phyloP scores from a whole-genome alignment of 345 rosid genomes.

The Heritiera fomes region DNA sequence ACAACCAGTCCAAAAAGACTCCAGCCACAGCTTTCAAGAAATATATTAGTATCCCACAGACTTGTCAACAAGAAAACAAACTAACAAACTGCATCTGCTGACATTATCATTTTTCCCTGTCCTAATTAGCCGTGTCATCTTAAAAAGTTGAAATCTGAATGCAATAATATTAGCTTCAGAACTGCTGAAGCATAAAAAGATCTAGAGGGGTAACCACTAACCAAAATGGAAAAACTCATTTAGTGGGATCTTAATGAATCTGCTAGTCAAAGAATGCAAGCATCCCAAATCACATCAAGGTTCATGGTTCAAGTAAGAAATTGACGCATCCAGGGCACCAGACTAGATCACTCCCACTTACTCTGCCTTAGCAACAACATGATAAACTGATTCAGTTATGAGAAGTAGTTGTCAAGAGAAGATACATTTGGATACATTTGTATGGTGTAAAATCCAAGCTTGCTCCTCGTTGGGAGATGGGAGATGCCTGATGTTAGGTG shows the following conservation, averaged over 20 bases:
- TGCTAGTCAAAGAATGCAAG: neutral
- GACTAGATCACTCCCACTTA: constrained; percentile 3
- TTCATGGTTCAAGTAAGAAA: neutral
- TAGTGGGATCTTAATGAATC: neutral
- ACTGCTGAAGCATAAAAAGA: neutral
- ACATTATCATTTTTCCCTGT: neutral
- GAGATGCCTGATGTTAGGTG: constrained; percentile 21
- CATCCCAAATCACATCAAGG: neutral
- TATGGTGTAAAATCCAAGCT: neutral
- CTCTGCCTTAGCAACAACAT: constrained; percentile 8
- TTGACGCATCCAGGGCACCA: neutral
- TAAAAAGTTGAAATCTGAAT: neutral
- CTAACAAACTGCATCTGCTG: neutral
- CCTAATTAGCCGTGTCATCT: neutral
- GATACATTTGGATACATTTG: neutral
- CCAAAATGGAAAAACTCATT: neutral
- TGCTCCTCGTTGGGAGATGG: neutral
- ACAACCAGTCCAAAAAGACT: neutral
- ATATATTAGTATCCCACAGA: neutral
- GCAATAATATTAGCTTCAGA: neutral
- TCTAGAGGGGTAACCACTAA: neutral
- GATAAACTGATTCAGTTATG: neutral
- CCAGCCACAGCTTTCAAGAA: neutral
- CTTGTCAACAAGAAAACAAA: neutral
- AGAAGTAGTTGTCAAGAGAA: neutral